Evolutionary conservation across 345 rosid genomes (phyloP).

Genomic region (Hibiscus mutabilis): DNA sequence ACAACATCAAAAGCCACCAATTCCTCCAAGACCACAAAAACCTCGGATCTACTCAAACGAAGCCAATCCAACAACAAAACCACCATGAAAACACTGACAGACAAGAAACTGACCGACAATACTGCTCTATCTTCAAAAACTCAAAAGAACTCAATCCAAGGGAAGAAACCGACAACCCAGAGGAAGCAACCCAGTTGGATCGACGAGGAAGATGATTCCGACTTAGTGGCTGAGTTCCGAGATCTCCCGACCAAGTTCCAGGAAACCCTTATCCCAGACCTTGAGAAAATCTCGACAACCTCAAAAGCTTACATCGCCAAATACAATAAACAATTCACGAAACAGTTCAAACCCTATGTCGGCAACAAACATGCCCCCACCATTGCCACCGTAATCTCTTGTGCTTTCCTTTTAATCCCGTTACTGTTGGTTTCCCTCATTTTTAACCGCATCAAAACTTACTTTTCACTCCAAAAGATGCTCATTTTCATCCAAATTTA

Average conservation of each 20-base stretch:
- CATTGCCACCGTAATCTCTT: conserved; percentile 60
- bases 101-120: conserved; percentile 3
- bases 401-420: conserved; percentile 66
- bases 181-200: conserved; percentile 44
- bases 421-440: conserved; percentile 71
- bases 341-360: conserved; percentile 69
- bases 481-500: conserved; percentile 83
- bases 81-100: conserved; percentile 31
- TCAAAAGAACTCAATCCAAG: conserved; percentile 23
- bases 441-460: conserved; percentile 69
- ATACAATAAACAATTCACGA: conserved; percentile 79
- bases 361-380: conserved; percentile 77
- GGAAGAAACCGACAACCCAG: conserved; percentile 16
- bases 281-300: conserved; percentile 64
- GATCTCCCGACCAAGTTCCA: conserved; percentile 76
- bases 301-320: conserved; percentile 66
- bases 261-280: conserved; percentile 63
- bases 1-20: conserved; percentile 13
- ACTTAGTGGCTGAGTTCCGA: conserved; percentile 63
- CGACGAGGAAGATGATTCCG: conserved; percentile 55
- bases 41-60: conserved; percentile 49
- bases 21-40: conserved; percentile 40
- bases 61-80: conserved; percentile 52
- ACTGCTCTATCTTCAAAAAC: conserved; percentile 24
- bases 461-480: conserved; percentile 78